phyloP scores from a whole-genome alignment of 2,329 filamentous ascomycete species.

The Hypoxylon sp. region DNA sequence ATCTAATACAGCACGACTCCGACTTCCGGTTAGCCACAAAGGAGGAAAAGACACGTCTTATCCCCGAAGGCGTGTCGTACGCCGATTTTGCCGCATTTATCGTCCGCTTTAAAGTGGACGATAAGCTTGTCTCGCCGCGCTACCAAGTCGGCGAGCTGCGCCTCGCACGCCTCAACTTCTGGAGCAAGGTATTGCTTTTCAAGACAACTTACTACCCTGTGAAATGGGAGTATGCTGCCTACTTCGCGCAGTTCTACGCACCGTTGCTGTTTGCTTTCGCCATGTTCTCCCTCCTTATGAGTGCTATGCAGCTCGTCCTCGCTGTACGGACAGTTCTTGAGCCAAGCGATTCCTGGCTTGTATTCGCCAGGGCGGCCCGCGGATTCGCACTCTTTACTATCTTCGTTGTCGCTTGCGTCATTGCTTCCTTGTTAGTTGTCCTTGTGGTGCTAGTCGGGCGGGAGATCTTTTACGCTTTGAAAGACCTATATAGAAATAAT shows the following conservation, averaged over 20 bases:
- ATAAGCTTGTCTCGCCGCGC: conserved; percentile 18
- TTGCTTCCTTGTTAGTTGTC: not conserved
- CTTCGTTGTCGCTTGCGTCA: conserved; percentile 7
- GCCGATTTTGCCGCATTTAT: conserved; percentile 4
- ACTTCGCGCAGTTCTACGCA: conserved; percentile 14
- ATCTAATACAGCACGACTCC: conserved; percentile 28
- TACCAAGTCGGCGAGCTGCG: conserved; percentile 32
- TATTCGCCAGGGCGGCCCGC: conserved; percentile 9
- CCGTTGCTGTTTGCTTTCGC: conserved; percentile 15
- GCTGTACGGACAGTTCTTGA: conserved; percentile 4
- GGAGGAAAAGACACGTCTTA: not conserved
- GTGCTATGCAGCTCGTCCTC: conserved; percentile 11
- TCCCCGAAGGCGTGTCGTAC: conserved; percentile 8
- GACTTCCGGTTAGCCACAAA: conserved; percentile 28
- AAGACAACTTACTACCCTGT: not conserved
- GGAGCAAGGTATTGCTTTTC: conserved; percentile 4
- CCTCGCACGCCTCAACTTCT: conserved; percentile 30
- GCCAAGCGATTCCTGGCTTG: conserved; percentile 5
- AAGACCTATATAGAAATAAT: conserved; percentile 1
- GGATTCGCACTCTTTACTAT: conserved; percentile 8
- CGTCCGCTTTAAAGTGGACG: conserved; percentile 2
- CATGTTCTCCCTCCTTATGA: conserved; percentile 3
- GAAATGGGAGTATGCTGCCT: conserved; percentile 13
- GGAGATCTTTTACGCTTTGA: not conserved
- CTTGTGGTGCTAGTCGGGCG: not conserved